Evolutionary conservation across 441 rosid genomes (phyloP), one percentile per base, ranked within the genome.

Genomic region (Pelargonium myrrhifolium): DNA sequence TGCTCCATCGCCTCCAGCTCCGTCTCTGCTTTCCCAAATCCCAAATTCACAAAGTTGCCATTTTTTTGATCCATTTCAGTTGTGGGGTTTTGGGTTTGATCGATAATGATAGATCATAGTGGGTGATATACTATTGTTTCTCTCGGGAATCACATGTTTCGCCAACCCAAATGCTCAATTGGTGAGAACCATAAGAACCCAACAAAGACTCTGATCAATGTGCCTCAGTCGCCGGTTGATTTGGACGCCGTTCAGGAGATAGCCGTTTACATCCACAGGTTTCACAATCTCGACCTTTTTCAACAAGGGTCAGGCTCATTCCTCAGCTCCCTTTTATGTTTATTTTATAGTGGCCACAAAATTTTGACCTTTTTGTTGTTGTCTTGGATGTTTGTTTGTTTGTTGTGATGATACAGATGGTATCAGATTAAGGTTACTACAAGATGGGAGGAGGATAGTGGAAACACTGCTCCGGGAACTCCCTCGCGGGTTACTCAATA

Each of bases 181-280:
- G 26, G 61, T 55, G 20, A 22, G 20, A 55, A 24, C 61, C 26
- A 6, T 20, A 55, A 55, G 61, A 9, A 55, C 61, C 21, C 61
- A 18, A 10, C 12, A 12, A 18, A 9, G 61, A 9, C 26, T 22
- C 61, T 55, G 61, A 55, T 3, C 61, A 20, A 55, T 55, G 61
- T 9, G 61, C 26, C 21, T 55, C 61, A 55, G 61, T 26, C 61
- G 21, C 53, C 53, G 21, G 59, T 53, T 53, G 18, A 21, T 18
- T 53, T 55, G 61, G 61, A 55, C 61, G 61, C 61, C 61, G 61
- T 55, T 55, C 61, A 55, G 61, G 61, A 55, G 61, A 55, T 55
- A 1, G 61, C 61, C 12, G 28, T 55, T 55, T 55, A 55, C 26
- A 20, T 55, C 61, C 61, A 55, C 21, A 18, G 61, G 61, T 55